Percentiles rank a stretch among this genome's conserved stretches.
phyloP scores from a whole-genome alignment of 441 rosid species.

The Biscutella auriculata region DNA sequence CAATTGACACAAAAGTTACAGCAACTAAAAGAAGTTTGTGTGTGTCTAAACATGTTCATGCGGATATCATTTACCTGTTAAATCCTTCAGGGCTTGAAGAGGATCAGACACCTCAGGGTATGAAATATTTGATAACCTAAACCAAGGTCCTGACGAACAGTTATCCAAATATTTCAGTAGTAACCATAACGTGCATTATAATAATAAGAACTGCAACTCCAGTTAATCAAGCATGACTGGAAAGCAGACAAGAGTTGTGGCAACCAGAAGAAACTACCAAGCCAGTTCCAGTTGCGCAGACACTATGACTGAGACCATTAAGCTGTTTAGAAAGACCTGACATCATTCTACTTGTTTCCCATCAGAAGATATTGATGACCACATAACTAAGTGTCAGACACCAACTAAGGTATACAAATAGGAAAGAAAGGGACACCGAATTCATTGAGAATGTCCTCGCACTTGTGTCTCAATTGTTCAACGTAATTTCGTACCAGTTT shows the following conservation, averaged over 20 bases:
- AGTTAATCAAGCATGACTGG: background rate
- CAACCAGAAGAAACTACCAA: background rate
- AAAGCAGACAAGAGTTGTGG: background rate
- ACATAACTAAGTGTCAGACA: background rate
- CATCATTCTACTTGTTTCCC: background rate
- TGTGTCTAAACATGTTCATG: background rate
- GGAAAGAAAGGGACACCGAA: background rate
- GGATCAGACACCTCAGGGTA: constrained; percentile 58
- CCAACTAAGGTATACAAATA: background rate
- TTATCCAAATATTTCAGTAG: background rate
- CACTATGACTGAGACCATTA: background rate
- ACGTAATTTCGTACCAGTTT: background rate
- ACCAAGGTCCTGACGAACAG: constrained; percentile 67
- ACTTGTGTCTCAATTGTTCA: background rate
- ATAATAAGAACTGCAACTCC: background rate
- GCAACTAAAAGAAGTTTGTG: background rate
- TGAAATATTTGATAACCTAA: constrained; percentile 52
- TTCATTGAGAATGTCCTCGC: background rate
- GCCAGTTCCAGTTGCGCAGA: background rate
- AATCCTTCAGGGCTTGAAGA: constrained; percentile 42
- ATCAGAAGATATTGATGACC: background rate
- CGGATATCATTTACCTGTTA: constrained; percentile 38
- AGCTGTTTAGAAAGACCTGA: background rate
- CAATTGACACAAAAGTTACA: background rate
- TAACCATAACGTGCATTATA: background rate